Evolutionary conservation across 345 rosid species (phyloP), one percentile per base, ranked within the genome.

Genomic region (Angophora floribunda): DNA sequence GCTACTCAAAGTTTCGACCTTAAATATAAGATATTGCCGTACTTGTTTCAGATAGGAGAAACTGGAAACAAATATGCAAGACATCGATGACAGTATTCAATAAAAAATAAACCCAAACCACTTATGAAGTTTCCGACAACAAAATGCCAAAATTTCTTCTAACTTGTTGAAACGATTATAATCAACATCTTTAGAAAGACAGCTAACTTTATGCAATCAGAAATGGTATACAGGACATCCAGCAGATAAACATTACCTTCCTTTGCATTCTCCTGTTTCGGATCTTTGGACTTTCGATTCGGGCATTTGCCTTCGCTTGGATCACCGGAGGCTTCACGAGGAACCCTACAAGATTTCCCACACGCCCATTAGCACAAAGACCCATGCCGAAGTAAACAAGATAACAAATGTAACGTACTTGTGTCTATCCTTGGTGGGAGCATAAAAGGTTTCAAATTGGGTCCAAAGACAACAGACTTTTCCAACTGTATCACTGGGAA

Each of bases 281-380:
- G 57, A 91, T 93, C 92, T 97, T 97, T 1, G 98, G 93, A 52
- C 93, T 96, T 90, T 96, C 98, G 15, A 88, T 92, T 88, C 94
- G 88, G 47, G 96, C 57, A 16, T 92, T 93, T 44, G 91, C 93
- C 91, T 92, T 96, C 52, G 94, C 94, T 89, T 93, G 90, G 80
- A 94, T 94, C 87, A 89, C 91, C 53, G 91, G 51, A 59, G 92
- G 90, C 92, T 88, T 91, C 28, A 86, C 67, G 36, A 28, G 36
- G 84, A 90, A 26, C 89, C 87, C 95, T 93, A 30, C 86, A 67
- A 12, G 85, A 87, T 86, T 30, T 15, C 86, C 47, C 22, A 86
- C n/a, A 88, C 67, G 59, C 22, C 59, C 36, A 51, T 59, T 78
- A 36, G 41, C 82, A 75, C 82, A 36, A 70, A 36, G 82, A 44